Evolutionary conservation across 768 basidiomycete genomes (phyloP).

Genomic region (Termitomyces sp.): DNA sequence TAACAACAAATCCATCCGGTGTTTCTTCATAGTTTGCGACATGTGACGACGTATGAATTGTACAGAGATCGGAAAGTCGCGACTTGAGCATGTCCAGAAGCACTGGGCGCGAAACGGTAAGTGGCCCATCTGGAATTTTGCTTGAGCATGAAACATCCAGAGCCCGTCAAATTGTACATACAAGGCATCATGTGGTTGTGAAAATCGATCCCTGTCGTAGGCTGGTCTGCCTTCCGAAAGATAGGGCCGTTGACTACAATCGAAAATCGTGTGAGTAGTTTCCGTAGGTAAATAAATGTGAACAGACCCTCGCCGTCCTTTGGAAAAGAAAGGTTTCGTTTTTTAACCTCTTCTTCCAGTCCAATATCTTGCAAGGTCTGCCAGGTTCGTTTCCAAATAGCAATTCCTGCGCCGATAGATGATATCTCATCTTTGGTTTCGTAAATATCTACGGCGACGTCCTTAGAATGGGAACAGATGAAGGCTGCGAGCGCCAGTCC

Average conservation of each 20-base stretch:
- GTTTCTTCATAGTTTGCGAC: conserved; percentile 10
- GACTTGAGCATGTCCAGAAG: conserved; percentile 19
- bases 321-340: conserved; percentile 16
- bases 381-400: conserved; percentile 35
- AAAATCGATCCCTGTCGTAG: conserved; percentile 17
- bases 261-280: neutral
- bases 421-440: conserved; percentile 35
- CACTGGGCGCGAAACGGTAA: conserved; percentile 15
- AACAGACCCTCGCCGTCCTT: conserved; percentile 20
- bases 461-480: conserved; percentile 23
- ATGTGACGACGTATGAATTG: conserved; percentile 19
- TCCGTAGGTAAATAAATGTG: neutral
- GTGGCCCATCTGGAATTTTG: conserved; percentile 14
- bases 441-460: conserved; percentile 31
- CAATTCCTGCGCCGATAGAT: conserved; percentile 34
- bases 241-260: conserved; percentile 16
- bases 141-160: neutral
- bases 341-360: conserved; percentile 21
- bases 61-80: conserved; percentile 15
- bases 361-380: conserved; percentile 32
- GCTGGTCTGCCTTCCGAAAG: conserved; percentile 21
- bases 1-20: conserved; percentile 1
- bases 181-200: conserved; percentile 22
- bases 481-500: conserved; percentile 33
- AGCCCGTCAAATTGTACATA: neutral